phyloP scores from a whole-genome alignment of 176 grass and related monocot species.

The Lolium perenne region DNA sequence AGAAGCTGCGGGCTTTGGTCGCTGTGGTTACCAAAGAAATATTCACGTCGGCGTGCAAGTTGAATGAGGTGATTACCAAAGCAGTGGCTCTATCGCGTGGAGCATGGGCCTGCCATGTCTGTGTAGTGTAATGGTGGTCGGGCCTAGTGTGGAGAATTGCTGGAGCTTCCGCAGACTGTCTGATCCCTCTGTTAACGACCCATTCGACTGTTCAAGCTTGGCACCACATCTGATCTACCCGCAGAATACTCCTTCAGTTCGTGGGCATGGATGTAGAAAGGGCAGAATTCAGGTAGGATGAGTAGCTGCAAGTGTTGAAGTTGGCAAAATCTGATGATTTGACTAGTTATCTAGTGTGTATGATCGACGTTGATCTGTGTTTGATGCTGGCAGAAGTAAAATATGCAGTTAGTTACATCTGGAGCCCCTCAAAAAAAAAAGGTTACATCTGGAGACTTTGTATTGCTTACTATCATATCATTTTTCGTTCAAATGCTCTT shows the following conservation, averaged over 20 bases:
- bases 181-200: too few relatives aligned
- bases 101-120: not conserved
- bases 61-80: not conserved
- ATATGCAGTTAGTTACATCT: not conserved
- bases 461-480: not conserved
- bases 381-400: not conserved
- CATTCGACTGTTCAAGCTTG: too few relatives aligned
- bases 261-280: too few relatives aligned
- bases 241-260: too few relatives aligned
- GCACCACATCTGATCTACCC: too few relatives aligned
- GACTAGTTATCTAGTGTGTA: not conserved
- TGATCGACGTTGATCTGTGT: not conserved
- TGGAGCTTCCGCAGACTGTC: too few relatives aligned
- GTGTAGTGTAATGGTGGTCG: too few relatives aligned
- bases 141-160: too few relatives aligned
- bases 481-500: not conserved
- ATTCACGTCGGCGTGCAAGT: not conserved
- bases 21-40: not conserved
- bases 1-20: not conserved
- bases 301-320: slow-evolving; percentile 5
- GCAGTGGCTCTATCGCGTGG: not conserved
- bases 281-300: too few relatives aligned
- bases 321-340: not conserved
- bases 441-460: not conserved
- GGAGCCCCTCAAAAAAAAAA: too few relatives aligned